phyloP scores from a whole-genome alignment of 73 alveolate genomes.

The Paramecium pentaurelia region DNA sequence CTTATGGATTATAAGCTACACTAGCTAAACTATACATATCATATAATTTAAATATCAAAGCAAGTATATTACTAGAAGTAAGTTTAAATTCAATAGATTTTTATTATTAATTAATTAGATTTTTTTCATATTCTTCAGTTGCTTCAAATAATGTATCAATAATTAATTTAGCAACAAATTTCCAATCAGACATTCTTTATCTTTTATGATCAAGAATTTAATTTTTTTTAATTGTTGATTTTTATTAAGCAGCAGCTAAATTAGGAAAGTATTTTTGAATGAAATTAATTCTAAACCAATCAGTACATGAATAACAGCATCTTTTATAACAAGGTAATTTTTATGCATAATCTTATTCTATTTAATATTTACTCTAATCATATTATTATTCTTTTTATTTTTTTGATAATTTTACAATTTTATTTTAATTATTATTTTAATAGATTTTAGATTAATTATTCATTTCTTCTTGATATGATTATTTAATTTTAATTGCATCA shows the following conservation, averaged over 20 bases:
- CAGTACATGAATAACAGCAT: neutral
- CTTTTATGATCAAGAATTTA: neutral
- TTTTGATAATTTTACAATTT: neutral
- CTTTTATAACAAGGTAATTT: neutral
- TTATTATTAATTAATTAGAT: neutral
- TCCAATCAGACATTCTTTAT: neutral
- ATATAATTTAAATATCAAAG: neutral
- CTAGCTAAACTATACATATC: slow-evolving; percentile 26
- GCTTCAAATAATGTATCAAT: neutral
- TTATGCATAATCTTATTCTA: neutral
- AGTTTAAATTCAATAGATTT: neutral
- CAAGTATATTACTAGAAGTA: neutral
- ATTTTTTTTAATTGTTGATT: neutral
- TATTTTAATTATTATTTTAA: neutral
- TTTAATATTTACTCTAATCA: neutral
- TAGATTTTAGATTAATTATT: neutral
- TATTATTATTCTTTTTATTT: neutral
- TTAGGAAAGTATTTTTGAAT: neutral
- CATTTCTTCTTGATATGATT: neutral
- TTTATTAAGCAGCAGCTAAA: neutral
- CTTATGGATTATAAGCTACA: neutral
- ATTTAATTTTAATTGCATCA: neutral
- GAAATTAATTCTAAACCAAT: neutral
- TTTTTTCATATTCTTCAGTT: neutral
- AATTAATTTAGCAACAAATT: neutral